Conservation (phyloP, 2,329 filamentous ascomycete species). For the Allantophomopsis lycopodina region DNA sequence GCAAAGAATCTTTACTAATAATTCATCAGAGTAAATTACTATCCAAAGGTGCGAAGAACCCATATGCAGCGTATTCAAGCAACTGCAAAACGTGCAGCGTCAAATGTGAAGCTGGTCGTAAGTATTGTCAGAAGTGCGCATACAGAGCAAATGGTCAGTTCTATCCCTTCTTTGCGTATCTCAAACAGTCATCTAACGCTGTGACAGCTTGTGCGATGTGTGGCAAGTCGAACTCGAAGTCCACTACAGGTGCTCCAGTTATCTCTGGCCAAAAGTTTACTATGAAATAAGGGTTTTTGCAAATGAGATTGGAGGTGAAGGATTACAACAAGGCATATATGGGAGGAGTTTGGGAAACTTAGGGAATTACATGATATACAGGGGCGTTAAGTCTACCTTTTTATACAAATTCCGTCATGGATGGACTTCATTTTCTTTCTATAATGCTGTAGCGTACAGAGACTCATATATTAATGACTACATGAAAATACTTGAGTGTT, state of each 20-base stretch:
- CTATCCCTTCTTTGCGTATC: not conserved
- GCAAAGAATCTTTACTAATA: not conserved
- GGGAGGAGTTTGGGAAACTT: too few species aligned
- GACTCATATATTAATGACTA: too few species aligned
- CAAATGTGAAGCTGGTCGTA: constrained; percentile 46
- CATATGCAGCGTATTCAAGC: constrained; percentile 49
- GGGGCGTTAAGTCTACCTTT: too few species aligned
- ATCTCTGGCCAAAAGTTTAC: constrained; percentile 49
- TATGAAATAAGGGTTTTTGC: constrained; percentile 28
- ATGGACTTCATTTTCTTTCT: too few species aligned
- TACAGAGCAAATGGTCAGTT: constrained; percentile 44
- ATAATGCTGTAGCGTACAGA: too few species aligned
- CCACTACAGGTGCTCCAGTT: constrained; percentile 33
- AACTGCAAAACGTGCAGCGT: constrained; percentile 48
- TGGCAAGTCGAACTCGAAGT: constrained; percentile 41
- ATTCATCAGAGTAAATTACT: constrained; percentile 42
- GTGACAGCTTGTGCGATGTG: constrained; percentile 45
- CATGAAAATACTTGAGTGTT: too few species aligned
- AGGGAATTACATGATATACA: too few species aligned
- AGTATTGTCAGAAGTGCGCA: constrained; percentile 47
- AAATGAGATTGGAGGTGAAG: too few species aligned
- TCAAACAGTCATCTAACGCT: constrained; percentile 4
- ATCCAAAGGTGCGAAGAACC: constrained; percentile 51
- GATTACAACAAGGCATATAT: too few species aligned
- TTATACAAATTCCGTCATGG: too few species aligned